Evolutionary conservation across 2,329 filamentous ascomycete species (phyloP).

Genomic region (Paraconiothyrium brasiliense): DNA sequence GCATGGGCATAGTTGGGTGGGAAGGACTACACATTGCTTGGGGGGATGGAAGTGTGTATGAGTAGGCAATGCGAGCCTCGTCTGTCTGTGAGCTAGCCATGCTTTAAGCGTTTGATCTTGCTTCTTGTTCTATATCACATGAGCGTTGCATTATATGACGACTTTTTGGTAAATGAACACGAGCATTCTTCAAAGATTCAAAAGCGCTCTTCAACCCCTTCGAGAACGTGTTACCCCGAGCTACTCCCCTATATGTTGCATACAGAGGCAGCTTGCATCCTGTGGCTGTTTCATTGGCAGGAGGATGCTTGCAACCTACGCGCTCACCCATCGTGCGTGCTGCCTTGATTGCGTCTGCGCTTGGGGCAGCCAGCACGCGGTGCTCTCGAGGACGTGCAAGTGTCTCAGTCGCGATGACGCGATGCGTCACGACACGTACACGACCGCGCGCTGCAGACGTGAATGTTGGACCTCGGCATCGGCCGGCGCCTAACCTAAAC

Average conservation of each 20-base stretch:
- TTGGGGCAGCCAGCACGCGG: conserved; percentile 1
- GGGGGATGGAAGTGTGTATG: conserved; percentile 8
- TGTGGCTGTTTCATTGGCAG: not conserved
- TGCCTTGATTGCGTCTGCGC: conserved; percentile 6
- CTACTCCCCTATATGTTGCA: not conserved
- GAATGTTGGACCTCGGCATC: conserved; percentile 13
- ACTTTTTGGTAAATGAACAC: not conserved
- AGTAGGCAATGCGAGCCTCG: conserved; percentile 30
- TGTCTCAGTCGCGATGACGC: conserved; percentile 9
- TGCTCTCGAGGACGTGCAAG: not conserved
- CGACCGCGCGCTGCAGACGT: not conserved
- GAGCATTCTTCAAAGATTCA: not conserved
- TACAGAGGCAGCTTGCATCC: not conserved
- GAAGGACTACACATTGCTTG: conserved; percentile 13
- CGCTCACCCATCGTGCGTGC: not conserved
- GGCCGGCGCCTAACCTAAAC: conserved; percentile 1
- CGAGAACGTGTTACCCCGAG: not conserved
- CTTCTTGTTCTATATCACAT: conserved; percentile 14
- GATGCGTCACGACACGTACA: conserved; percentile 1
- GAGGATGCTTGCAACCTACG: not conserved
- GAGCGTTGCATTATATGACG: conserved; percentile 10
- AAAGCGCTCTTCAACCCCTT: not conserved
- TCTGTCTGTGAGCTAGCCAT: conserved; percentile 21
- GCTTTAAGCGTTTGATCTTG: conserved; percentile 9
- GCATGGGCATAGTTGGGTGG: conserved; percentile 37